Evolutionary conservation across 2,329 filamentous ascomycete species (phyloP).

Genomic region (Colletotrichum euphorbiae): DNA sequence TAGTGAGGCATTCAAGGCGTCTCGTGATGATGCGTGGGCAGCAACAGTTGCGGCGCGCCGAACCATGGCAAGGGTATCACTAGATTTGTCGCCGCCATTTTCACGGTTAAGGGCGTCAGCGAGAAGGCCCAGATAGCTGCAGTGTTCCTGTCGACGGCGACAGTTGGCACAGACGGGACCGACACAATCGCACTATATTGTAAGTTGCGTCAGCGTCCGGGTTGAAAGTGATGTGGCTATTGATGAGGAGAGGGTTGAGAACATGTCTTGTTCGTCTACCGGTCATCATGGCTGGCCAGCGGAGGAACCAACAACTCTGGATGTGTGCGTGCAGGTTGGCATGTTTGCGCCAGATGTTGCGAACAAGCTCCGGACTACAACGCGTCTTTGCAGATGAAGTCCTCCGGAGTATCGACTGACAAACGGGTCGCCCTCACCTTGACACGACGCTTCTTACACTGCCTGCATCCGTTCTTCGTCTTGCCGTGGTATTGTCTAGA

Average conservation of each 20-base stretch:
- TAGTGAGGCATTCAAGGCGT: constrained; percentile 32
- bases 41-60: constrained; percentile 37
- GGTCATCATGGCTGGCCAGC: neutral
- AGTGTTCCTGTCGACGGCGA: constrained; percentile 37
- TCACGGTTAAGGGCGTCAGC: constrained; percentile 39
- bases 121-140: constrained; percentile 39
- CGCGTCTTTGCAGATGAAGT: neutral
- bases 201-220: neutral
- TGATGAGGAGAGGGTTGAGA: neutral
- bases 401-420: neutral
- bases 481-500: constrained; percentile 40
- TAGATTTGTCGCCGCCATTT: constrained; percentile 22
- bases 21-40: constrained; percentile 36
- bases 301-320: constrained; percentile 1
- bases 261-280: constrained; percentile 18
- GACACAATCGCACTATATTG: constrained; percentile 37
- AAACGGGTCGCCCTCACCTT: constrained; percentile 30
- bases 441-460: constrained; percentile 40
- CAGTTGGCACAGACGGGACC: constrained; percentile 40
- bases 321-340: constrained; percentile 3
- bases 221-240: neutral
- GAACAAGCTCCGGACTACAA: neutral
- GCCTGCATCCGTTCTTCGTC: constrained; percentile 39
- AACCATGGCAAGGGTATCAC: constrained; percentile 33
- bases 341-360: neutral